Base-by-base conservation (phyloP, 164 flowering plant genomes). In the Saururus chinensis region DNA sequence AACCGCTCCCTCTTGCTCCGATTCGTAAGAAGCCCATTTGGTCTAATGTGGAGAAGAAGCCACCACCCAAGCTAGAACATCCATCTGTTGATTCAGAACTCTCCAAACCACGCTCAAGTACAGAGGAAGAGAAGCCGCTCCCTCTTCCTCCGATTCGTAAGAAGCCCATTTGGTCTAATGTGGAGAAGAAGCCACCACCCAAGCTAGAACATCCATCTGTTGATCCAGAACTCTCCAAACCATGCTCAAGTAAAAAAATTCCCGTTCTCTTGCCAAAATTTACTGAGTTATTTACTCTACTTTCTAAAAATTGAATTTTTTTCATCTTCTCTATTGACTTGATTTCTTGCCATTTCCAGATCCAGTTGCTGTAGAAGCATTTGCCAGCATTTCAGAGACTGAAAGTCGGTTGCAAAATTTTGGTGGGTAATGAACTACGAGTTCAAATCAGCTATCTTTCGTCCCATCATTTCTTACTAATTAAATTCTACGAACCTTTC, bases 341-440 rank as follows among this genome's bases (percentile, higher is more conserved):
- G 45, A 35, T 53, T 26, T 61, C 2, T 51, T 51, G 61, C 20
- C 4, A 17, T 8, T 64, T 2, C n/a, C 56, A 75, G 71, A 52
- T 75, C 23, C 75, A 64, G 73, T 68, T 19, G 68, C 67, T 24
- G 68, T 70, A 37, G 73, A 69, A 26, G 60, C 56, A 19, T 41
- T 63, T 56, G 40, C 10, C 20, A 40, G 53, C 30, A 45, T 56
- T 59, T 73, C 84, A 42, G 74, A 70, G 64, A 70, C 71, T 25
- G 83, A 77, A 12, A 77, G 59, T 73, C 81, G 79, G 68, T 68
- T 84, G 61, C 85, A 86, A 67, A 77, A 69, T 54, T 67, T 88
- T 45, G 90, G 97, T 87, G 69, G 73, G 79, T 69, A 7, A 19
- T 42, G 37, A 6, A 30, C 37, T 30, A 53, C 69, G 26, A 56